Percentiles rank a stretch among this genome's conserved stretches.
phyloP scores from a whole-genome alignment of 2,329 filamentous ascomycete species.

The Trichoderma sp. region DNA sequence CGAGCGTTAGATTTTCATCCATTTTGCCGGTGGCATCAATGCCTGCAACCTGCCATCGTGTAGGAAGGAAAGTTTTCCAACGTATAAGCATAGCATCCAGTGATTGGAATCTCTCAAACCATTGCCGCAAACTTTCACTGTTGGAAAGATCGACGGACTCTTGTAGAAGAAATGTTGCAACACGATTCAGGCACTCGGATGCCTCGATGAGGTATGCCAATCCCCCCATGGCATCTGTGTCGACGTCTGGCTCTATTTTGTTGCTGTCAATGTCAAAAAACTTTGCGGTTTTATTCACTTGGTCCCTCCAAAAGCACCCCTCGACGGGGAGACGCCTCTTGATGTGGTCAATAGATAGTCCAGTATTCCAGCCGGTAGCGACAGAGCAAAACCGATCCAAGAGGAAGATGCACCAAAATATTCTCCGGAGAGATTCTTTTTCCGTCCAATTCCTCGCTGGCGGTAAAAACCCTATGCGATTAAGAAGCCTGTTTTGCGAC shows the following conservation, averaged over 20 bases:
- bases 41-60: constrained; percentile 40
- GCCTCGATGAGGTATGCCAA: constrained; percentile 47
- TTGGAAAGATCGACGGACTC: constrained; percentile 38
- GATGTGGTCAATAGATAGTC: constrained; percentile 35
- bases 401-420: constrained; percentile 40
- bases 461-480: constrained; percentile 26
- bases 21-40: constrained; percentile 37
- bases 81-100: constrained; percentile 42
- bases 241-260: constrained; percentile 9
- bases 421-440: constrained; percentile 34
- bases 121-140: constrained; percentile 37
- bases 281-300: constrained; percentile 26
- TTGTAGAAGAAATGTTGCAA: constrained; percentile 43
- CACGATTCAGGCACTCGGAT: constrained; percentile 41
- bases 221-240: constrained; percentile 30
- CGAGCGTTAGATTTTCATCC: constrained; percentile 40
- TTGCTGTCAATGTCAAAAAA: constrained; percentile 27
- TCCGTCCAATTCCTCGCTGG: constrained; percentile 28
- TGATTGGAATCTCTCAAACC: constrained; percentile 46
- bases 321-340: constrained; percentile 36
- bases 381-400: constrained; percentile 36
- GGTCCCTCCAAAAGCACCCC: constrained; percentile 35
- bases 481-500: constrained; percentile 21
- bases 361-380: constrained; percentile 37
- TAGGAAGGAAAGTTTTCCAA: constrained; percentile 46